A percentile compares a stretch with the other conserved stretches of the same genome.
Conservation (phyloP, 129 eudicot species). For the Pittosporum tobira region DNA sequence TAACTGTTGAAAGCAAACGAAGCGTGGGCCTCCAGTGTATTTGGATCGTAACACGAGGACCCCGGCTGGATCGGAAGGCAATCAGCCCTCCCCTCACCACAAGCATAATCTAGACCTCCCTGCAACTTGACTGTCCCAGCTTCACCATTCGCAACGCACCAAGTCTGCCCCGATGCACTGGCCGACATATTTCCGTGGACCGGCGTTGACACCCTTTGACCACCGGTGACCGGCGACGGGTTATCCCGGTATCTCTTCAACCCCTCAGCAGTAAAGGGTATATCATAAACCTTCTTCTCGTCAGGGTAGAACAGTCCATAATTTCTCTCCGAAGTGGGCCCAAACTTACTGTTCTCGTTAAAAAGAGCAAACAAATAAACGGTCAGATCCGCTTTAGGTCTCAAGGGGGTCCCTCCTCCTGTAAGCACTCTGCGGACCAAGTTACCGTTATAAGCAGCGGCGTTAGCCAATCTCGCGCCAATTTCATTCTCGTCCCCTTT, state of each 20-base stretch:
- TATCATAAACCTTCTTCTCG: slow-evolving; percentile 45
- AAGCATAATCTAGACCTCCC: slow-evolving; percentile 75
- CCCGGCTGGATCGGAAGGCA: slow-evolving; percentile 95
- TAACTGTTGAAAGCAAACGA: slow-evolving; percentile 93
- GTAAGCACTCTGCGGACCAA: slow-evolving; percentile 52
- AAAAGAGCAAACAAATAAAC: slow-evolving; percentile 74
- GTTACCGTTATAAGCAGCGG: slow-evolving; percentile 75
- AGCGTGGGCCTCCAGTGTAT: slow-evolving; percentile 82
- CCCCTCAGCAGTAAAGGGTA: slow-evolving; percentile 60
- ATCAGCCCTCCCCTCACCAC: slow-evolving; percentile 95
- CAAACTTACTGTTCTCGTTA: slow-evolving; percentile 70
- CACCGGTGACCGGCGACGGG: slow-evolving; percentile 34
- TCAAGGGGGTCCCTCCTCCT: slow-evolving; percentile 74
- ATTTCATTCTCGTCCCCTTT: slow-evolving; percentile 60
- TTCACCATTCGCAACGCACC: slow-evolving; percentile 85
- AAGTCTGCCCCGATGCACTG: slow-evolving; percentile 34
- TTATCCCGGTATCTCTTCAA: slow-evolving; percentile 31
- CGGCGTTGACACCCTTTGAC: slow-evolving; percentile 26
- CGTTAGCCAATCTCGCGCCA: slow-evolving; percentile 60
- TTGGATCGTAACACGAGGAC: slow-evolving; percentile 88
- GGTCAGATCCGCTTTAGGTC: slow-evolving; percentile 63
- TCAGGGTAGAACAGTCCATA: slow-evolving; percentile 86
- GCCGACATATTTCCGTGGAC: slow-evolving; percentile 12
- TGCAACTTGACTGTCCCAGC: slow-evolving; percentile 66
- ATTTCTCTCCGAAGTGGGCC: slow-evolving; percentile 74